Percentiles rank a stretch among this genome's conserved stretches.
phyloP scores from a whole-genome alignment of 169 alveolate genomes.

The Neospora caninum region DNA sequence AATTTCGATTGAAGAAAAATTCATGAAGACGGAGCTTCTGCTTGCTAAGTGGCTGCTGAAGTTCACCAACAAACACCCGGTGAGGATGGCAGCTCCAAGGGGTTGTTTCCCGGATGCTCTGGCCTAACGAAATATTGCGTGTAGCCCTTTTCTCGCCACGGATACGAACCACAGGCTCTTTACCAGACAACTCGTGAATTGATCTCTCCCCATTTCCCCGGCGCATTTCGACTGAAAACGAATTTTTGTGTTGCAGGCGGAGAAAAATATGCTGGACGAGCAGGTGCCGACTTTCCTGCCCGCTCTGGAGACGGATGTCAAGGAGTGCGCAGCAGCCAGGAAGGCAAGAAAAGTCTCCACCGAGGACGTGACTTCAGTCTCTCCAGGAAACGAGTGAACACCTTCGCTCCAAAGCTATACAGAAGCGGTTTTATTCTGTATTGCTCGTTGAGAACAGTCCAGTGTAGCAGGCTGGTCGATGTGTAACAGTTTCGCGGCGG shows the following conservation, averaged over 20 bases:
- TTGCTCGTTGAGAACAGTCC: too few relatives aligned
- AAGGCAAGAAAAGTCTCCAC: neutral
- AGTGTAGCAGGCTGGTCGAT: too few relatives aligned
- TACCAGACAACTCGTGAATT: neutral
- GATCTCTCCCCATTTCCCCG: too few relatives aligned
- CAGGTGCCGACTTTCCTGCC: conserved; percentile 62
- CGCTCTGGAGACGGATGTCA: conserved; percentile 43
- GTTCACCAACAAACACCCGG: conserved; percentile 63
- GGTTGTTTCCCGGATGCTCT: neutral
- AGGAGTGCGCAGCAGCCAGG: conserved; percentile 34
- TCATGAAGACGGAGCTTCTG: conserved; percentile 48
- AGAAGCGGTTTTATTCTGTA: too few relatives aligned
- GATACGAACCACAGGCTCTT: neutral
- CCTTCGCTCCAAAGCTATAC: neutral
- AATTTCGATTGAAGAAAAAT: conserved; percentile 59
- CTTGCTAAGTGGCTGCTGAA: conserved; percentile 65
- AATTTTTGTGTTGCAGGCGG: conserved; percentile 36
- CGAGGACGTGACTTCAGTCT: neutral
- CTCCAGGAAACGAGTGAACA: neutral
- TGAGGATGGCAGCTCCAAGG: conserved; percentile 6
- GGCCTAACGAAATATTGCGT: neutral
- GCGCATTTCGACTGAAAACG: too few relatives aligned
- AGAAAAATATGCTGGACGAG: conserved; percentile 61
- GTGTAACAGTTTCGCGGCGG: too few relatives aligned
- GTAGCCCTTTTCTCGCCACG: neutral